phyloP scores from a whole-genome alignment of 148 eudicot genomes.

The Silene latifolia region DNA sequence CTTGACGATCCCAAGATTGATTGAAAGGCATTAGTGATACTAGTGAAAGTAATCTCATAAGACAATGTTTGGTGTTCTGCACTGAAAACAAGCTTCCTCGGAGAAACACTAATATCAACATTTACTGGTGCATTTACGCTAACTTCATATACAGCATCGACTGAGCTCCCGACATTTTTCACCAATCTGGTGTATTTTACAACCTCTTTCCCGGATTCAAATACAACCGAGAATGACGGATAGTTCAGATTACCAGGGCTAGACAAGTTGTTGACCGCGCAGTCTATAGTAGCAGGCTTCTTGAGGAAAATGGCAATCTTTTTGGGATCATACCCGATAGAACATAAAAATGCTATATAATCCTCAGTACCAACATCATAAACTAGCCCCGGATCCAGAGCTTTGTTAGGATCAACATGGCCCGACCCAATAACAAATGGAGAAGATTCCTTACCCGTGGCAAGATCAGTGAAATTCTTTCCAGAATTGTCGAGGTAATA shows the following conservation, averaged over 20 bases:
- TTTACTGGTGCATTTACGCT: conserved; percentile 59
- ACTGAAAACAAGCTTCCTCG: conserved; percentile 61
- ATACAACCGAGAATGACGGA: conserved; percentile 77
- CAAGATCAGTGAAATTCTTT: conserved; percentile 64
- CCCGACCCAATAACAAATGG: conserved; percentile 83
- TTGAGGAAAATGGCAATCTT: conserved; percentile 55
- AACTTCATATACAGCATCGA: conserved; percentile 50
- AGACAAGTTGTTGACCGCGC: conserved; percentile 35
- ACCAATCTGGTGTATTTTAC: conserved; percentile 63
- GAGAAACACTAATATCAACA: conserved; percentile 74
- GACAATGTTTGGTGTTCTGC: conserved; percentile 38
- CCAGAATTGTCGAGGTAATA: conserved; percentile 64
- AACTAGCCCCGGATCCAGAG: conserved; percentile 74
- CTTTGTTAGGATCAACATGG: conserved; percentile 82
- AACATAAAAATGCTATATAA: conserved; percentile 61
- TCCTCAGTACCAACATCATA: conserved; percentile 50
- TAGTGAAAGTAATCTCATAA: conserved; percentile 56
- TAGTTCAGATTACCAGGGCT: conserved; percentile 73
- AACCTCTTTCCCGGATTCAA: conserved; percentile 28
- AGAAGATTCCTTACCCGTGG: conserved; percentile 62
- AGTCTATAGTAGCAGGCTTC: conserved; percentile 47
- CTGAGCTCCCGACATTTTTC: conserved; percentile 59
- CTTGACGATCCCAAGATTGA: conserved; percentile 35
- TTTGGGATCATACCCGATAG: conserved; percentile 64
- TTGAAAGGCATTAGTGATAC: conserved; percentile 14